Base-by-base conservation (phyloP, 2,329 filamentous ascomycete genomes). In the Colletotrichum karsti region DNA sequence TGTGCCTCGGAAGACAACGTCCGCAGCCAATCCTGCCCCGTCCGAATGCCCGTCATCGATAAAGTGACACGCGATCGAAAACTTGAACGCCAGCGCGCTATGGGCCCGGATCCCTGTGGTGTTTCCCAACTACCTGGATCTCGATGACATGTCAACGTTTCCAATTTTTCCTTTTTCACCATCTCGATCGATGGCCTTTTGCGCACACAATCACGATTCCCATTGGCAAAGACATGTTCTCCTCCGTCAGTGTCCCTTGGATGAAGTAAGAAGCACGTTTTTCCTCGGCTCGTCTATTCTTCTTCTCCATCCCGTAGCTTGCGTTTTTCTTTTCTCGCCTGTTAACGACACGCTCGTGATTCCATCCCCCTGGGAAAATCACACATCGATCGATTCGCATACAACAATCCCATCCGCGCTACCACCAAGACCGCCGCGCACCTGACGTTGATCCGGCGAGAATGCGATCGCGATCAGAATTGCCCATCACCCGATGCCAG, bases 1-100 rank as follows among this genome's bases (percentile, higher is more conserved):
- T 13, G 33, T 35, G 15, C 10, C 2, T 37, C 30, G 50, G 28
- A 20, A 5, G n/a, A 2, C n/a, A 8, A 35, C 30, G 13, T 37
- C 50, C 18, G 50, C 30, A 13, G 30, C 18, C 18, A 39, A 33
- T 7, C 30, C 35, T 24, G 24, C 30, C 39, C 1, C 28, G 18
- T 10, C 24, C 33, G 10, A 35, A 59, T 28, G 42, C 15, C 22
- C 33, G 39, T 54, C 53, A 48, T 64, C 46, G 64, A n/a, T n/a
- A n/a, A 64, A 64, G 53, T 30, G 60, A 67, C 54, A 57, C 60
- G 26, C 60, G 53, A 67, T 67, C 64, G 64, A 67, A 58, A 54
- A 18, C 3, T 26, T 24, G 15, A 39, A 10, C 13, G 26, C 37
- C 20, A 7, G 39, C 35, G 28, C 42, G 41, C 41, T 20, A 58